Evolutionary conservation across 495 filamentous ascomycete genomes (phyloP), one percentile per base, ranked within the genome.

Genomic region (Aspergillus diversus): DNA sequence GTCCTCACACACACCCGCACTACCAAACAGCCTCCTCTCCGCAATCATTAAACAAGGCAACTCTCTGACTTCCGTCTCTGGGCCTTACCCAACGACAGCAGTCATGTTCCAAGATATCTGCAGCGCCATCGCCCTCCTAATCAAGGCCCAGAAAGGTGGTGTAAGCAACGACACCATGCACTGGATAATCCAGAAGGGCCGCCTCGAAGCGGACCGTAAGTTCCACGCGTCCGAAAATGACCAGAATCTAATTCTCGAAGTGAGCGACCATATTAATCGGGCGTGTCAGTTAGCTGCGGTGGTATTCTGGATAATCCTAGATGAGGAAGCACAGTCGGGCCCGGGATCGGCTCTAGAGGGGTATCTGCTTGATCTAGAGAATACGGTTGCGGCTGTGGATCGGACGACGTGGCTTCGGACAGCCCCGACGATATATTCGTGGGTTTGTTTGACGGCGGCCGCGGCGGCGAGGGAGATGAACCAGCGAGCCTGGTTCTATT

Each of bases 101-200:
- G 47, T 27, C 47, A 50, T 50, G 47, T 50, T 50, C 47, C 47
- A 50, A 17, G 47, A 50, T 6, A 50, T 50, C 5, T 17, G 27
- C n/a, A 50, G 27, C 47, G 16, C 47, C 16, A 31, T 50, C 2
- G n/a, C 47, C 1, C 47, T 50, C 21, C n/a, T 50, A n/a, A 17
- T 17, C 16, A 50, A 21, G 47, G n/a, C 27, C 47, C 47, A 27
- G 5, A 5, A 9, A 4, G n/a, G 47, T 9, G 11, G 7, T 11
- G 2, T 27, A 1, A 50, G 27, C 5, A 5, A n/a, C 16, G 47
- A 50, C 16, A 27, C n/a, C 7, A 17, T 50, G 15, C n/a, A 50
- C 16, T 50, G 47, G 47, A 50, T 50, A n/a, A 50, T 50, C 9
- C 47, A 50, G n/a, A 50, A 50, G 47, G 47, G 47, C 47, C 47